A percentile compares a stretch with the other conserved stretches of the same genome.
Conservation (phyloP, 2,329 filamentous ascomycete species). For the Trichophaea hybrida region DNA sequence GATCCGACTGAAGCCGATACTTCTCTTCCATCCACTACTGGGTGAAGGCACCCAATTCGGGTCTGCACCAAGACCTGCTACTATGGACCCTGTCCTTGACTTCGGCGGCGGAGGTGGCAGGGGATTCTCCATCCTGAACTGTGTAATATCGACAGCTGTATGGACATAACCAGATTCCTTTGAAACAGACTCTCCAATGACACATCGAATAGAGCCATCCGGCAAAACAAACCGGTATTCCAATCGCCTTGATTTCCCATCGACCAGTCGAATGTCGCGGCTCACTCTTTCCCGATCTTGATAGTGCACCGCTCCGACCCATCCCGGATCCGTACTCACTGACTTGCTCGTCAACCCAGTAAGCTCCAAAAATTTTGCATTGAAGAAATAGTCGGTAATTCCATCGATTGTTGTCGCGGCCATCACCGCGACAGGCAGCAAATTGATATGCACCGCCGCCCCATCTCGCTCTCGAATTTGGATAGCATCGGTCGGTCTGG, state of each 20-base stretch:
- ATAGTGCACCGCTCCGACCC: conserved; percentile 19
- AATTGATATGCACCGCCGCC: background rate
- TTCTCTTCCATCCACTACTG: background rate
- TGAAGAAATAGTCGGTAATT: conserved; percentile 18
- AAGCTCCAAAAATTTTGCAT: conserved; percentile 18
- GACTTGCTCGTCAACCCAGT: conserved; percentile 11
- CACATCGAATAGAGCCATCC: conserved; percentile 19
- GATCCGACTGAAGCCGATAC: background rate
- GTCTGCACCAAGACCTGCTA: background rate
- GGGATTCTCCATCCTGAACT: background rate
- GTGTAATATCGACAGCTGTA: conserved; percentile 17
- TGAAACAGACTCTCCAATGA: conserved; percentile 19
- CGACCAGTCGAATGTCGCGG: conserved; percentile 17
- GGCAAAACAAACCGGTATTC: conserved; percentile 20
- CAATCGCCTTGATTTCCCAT: conserved; percentile 17
- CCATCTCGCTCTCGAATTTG: conserved; percentile 10
- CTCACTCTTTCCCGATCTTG: conserved; percentile 18
- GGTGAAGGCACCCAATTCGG: background rate
- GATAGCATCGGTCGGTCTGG: conserved; percentile 5
- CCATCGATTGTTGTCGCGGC: conserved; percentile 17
- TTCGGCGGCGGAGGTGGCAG: background rate
- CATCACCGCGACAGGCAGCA: conserved; percentile 16
- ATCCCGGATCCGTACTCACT: conserved; percentile 15
- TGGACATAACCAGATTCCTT: conserved; percentile 22
- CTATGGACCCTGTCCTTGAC: background rate